Percentiles rank a stretch among this genome's conserved stretches.
These are phyloP conservation scores for Sporothrix euskadiensis DNA, from an alignment of 2,329 filamentous ascomycete genomes.

Conservation along the genomic window DNA sequence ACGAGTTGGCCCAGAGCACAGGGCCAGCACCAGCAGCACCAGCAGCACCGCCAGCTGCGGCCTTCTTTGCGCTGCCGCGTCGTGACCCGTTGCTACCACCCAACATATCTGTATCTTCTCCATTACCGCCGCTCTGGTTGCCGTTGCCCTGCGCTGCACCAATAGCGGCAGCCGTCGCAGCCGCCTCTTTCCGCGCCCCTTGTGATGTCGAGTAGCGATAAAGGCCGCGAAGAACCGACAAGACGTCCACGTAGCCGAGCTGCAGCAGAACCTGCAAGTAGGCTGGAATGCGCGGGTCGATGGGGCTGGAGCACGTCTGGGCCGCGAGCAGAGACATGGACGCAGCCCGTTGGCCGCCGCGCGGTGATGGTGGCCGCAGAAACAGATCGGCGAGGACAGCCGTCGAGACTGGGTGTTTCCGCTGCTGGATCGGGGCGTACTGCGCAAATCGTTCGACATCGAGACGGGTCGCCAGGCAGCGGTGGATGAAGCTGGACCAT, in stretches of 20 bases:
- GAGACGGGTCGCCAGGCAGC: constrained; percentile 54
- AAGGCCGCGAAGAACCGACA: constrained; percentile 56
- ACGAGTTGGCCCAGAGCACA: constrained; percentile 57
- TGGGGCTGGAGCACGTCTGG: constrained; percentile 47
- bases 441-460: constrained; percentile 55
- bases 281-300: constrained; percentile 60
- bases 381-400: constrained; percentile 58
- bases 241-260: constrained; percentile 54
- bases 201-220: constrained; percentile 60
- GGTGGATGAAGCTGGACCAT: constrained; percentile 55
- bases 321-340: neutral
- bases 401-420: constrained; percentile 55
- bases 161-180: constrained; percentile 11
- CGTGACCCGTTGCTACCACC: constrained; percentile 5
- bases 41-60: constrained; percentile 29
- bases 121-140: neutral
- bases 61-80: constrained; percentile 29
- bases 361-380: constrained; percentile 52
- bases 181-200: constrained; percentile 36
- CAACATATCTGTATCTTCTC: neutral
- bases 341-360: neutral
- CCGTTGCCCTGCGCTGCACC: neutral
- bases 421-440: constrained; percentile 52
- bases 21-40: constrained; percentile 30
- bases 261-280: constrained; percentile 60